phyloP scores from a whole-genome alignment of 2,329 filamentous ascomycete genomes.

The Teratosphaeria pseudoeucalypti region DNA sequence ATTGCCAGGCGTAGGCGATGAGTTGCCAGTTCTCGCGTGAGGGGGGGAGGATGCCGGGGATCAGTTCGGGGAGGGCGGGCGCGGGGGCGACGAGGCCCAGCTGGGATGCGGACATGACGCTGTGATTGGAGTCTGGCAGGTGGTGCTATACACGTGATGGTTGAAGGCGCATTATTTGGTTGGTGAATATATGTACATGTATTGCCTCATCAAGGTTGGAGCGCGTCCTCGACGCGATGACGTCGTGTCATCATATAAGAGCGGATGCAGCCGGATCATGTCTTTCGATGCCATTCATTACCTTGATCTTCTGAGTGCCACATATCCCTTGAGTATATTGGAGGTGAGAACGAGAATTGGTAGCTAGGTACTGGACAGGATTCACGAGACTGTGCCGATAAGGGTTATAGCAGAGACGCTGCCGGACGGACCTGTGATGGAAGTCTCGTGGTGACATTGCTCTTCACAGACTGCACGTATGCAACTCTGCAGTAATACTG shows the following conservation, averaged over 20 bases:
- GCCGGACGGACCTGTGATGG: too few species aligned
- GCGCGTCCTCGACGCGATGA: background rate
- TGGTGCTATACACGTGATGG: background rate
- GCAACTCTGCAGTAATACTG: too few species aligned
- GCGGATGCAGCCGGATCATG: background rate
- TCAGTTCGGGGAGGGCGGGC: background rate
- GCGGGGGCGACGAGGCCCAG: background rate
- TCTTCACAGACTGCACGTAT: too few species aligned
- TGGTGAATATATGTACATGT: background rate
- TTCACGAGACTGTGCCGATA: too few species aligned
- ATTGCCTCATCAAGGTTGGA: too few species aligned
- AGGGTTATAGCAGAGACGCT: too few species aligned
- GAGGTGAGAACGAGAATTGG: background rate
- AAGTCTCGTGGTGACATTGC: too few species aligned
- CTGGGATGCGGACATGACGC: background rate
- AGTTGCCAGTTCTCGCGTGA: constrained; percentile 42
- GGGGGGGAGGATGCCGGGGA: constrained; percentile 26
- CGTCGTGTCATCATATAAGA: background rate
- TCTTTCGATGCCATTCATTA: background rate
- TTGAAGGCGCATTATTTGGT: background rate
- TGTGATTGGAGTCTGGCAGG: background rate
- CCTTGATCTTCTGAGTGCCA: background rate
- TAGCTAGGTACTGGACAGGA: background rate
- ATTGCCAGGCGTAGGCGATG: constrained; percentile 35
- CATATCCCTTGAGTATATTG: background rate